These are phyloP conservation scores for Globisporangium carolinianum DNA, from an alignment of 352 stramenopile genomes.

Conservation along the genomic window DNA sequence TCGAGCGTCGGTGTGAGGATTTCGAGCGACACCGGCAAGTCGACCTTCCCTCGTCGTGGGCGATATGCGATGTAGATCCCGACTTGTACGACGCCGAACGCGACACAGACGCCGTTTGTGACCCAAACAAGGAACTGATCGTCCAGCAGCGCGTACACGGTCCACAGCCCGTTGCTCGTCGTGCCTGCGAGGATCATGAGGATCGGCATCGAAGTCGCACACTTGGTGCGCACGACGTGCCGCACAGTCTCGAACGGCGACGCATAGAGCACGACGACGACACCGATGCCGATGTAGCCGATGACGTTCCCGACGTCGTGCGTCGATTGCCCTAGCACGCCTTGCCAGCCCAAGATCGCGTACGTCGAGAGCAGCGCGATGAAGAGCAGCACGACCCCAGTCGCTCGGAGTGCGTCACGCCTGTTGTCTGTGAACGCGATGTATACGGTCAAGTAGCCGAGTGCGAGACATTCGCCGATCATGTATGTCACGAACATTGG, in stretches of 20 bases:
- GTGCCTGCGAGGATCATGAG: slow-evolving; percentile 34
- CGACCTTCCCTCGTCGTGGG: not conserved
- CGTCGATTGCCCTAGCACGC: not conserved
- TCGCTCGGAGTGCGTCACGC: not conserved
- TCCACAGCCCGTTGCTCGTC: slow-evolving; percentile 55
- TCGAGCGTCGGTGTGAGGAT: not conserved
- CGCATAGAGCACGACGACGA: slow-evolving; percentile 45
- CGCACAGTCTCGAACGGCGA: slow-evolving; percentile 46
- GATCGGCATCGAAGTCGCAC: slow-evolving; percentile 40
- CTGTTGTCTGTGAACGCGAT: not conserved
- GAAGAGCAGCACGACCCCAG: not conserved
- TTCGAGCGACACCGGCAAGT: not conserved
- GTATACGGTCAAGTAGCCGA: slow-evolving; percentile 6
- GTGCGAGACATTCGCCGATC: not conserved
- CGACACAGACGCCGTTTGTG: slow-evolving; percentile 30
- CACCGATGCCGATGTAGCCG: slow-evolving; percentile 32
- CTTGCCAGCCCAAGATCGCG: not conserved
- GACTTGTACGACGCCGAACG: slow-evolving; percentile 34
- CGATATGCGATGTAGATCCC: slow-evolving; percentile 49
- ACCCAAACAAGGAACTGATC: slow-evolving; percentile 36
- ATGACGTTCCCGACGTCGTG: slow-evolving; percentile 13
- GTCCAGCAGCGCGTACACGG: slow-evolving; percentile 33
- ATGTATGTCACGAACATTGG: slow-evolving; percentile 4
- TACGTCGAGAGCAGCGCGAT: slow-evolving; percentile 1
- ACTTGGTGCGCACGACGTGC: slow-evolving; percentile 39